phyloP scores from a whole-genome alignment of 345 rosid genomes.

The Mercurialis annua region DNA sequence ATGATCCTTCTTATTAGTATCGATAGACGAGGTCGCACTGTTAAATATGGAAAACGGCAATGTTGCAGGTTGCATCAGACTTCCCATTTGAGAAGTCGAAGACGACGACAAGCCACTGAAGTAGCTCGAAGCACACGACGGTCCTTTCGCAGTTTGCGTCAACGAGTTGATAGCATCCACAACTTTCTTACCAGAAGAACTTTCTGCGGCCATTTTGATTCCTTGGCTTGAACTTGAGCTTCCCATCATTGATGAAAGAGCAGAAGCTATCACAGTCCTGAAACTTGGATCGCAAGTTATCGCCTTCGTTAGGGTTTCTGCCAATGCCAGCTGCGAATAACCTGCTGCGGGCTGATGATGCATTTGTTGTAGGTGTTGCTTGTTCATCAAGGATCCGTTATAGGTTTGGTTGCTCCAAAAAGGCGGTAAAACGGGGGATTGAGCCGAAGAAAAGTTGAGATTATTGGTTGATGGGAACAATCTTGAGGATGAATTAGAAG shows the following conservation, averaged over 20 bases:
- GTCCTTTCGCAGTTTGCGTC: conserved; percentile 34
- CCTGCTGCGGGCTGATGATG: conserved; percentile 11
- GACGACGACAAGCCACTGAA: conserved; percentile 48
- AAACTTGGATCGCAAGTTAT: conserved; percentile 20
- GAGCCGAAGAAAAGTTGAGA: conserved; percentile 47
- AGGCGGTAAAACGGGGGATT: conserved; percentile 39
- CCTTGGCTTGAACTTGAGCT: conserved; percentile 23
- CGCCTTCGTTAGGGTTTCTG: conserved; percentile 20
- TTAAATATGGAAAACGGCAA: conserved; percentile 49
- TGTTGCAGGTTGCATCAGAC: conserved; percentile 30
- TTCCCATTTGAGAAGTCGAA: conserved; percentile 30
- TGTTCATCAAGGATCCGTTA: conserved; percentile 24
- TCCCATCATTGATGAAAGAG: conserved; percentile 57
- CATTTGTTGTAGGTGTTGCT: conserved; percentile 32
- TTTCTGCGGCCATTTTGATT: background rate
- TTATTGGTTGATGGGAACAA: conserved; percentile 46
- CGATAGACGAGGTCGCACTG: conserved; percentile 31
- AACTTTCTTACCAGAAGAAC: conserved; percentile 19
- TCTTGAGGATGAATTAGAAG: conserved; percentile 38
- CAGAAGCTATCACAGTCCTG: conserved; percentile 50
- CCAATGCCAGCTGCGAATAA: conserved; percentile 39
- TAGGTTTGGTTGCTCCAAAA: conserved; percentile 47
- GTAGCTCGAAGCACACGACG: conserved; percentile 37
- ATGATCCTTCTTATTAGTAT: conserved; percentile 34
- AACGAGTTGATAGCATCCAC: conserved; percentile 22